Percentiles rank a stretch among this genome's conserved stretches.
Conservation (phyloP, 179 eudicot genomes). For the Amaranthus tricolor region DNA sequence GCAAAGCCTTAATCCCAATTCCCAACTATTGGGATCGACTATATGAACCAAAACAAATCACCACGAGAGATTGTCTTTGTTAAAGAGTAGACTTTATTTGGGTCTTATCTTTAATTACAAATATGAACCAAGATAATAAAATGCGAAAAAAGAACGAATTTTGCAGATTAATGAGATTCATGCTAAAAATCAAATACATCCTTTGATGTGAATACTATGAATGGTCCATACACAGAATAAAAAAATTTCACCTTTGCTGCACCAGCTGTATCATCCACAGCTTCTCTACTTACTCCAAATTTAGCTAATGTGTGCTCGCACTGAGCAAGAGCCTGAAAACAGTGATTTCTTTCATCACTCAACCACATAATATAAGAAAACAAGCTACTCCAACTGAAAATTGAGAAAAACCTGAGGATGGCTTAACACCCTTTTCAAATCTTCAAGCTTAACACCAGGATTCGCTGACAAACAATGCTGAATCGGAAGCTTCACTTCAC, state of each 20-base stretch:
- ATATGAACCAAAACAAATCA: no score
- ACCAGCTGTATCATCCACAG: constrained; percentile 97
- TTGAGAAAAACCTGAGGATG: constrained; percentile 75
- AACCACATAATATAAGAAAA: constrained; percentile 4
- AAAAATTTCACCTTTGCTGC: constrained; percentile 73
- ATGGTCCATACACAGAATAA: neutral
- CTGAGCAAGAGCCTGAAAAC: constrained; percentile 89
- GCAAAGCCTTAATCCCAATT: no score
- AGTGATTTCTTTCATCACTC: constrained; percentile 4
- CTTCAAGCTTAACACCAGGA: constrained; percentile 64
- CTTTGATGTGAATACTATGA: neutral
- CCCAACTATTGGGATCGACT: no score
- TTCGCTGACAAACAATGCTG: constrained; percentile 90
- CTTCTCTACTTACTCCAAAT: constrained; percentile 80
- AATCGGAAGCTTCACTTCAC: constrained; percentile 92
- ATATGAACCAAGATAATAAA: neutral
- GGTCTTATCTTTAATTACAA: no score
- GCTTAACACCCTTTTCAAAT: constrained; percentile 81
- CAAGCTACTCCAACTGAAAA: neutral
- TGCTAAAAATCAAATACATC: neutral
- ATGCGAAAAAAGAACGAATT: neutral
- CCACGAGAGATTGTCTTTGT: no score
- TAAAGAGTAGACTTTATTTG: no score
- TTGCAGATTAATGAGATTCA: neutral
- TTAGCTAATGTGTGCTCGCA: constrained; percentile 83